Evolutionary conservation across 257 asterid species (phyloP).

Genomic region (Plantago major): DNA sequence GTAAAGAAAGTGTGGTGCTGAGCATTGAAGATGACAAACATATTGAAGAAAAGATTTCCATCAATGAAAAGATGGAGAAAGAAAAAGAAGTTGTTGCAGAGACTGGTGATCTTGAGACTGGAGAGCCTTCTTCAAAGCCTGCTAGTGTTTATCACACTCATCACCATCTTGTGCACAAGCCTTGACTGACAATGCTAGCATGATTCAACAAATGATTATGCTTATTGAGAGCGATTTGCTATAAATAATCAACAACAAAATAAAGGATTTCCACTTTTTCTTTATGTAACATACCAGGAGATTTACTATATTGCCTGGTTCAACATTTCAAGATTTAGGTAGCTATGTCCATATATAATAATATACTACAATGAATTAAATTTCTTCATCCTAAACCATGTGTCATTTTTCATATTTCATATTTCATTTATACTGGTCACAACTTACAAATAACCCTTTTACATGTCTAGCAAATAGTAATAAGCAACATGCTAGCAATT

Average conservation of each 20-base stretch:
- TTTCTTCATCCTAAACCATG: too few species aligned
- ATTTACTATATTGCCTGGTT: background rate
- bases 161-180: conserved; percentile 12
- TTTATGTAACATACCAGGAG: background rate
- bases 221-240: background rate
- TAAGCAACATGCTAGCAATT: too few species aligned
- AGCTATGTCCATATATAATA: too few species aligned
- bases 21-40: conserved; percentile 45
- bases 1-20: conserved; percentile 28
- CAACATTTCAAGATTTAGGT: background rate
- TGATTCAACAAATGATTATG: background rate
- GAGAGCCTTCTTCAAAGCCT: conserved; percentile 28
- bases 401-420: too few species aligned
- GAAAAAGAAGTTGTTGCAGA: conserved; percentile 13
- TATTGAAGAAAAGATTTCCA: conserved; percentile 38
- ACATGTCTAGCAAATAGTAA: too few species aligned
- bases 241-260: background rate
- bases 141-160: background rate
- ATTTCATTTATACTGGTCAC: too few species aligned
- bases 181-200: background rate
- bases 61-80: conserved; percentile 28
- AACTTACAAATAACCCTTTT: too few species aligned
- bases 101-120: conserved; percentile 21
- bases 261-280: too few species aligned
- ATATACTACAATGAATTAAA: too few species aligned